phyloP scores from a whole-genome alignment of 352 stramenopile species.

The Aphanomyces invadans region DNA sequence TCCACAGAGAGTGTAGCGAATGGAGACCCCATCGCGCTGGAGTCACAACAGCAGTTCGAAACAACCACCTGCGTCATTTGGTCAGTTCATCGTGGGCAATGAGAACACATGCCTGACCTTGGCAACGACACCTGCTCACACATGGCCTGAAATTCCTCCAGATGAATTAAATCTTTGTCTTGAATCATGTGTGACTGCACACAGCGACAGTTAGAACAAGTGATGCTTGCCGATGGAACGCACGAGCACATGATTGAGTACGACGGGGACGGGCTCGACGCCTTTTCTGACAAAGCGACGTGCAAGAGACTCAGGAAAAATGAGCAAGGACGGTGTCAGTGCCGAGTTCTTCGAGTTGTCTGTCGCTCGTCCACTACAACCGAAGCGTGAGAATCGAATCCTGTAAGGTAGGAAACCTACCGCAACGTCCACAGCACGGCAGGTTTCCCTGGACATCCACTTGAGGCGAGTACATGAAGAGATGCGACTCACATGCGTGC shows the following conservation, averaged over 20 bases:
- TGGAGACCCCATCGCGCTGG: conserved; percentile 12
- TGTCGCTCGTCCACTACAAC: neutral
- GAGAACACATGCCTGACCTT: too few relatives aligned
- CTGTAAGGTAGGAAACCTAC: neutral
- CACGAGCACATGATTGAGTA: conserved; percentile 16
- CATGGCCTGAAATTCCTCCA: conserved; percentile 1
- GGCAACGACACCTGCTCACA: neutral
- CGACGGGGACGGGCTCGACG: conserved; percentile 14
- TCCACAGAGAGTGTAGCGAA: neutral
- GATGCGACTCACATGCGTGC: conserved; percentile 8
- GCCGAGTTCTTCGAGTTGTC: neutral
- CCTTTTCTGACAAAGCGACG: conserved; percentile 11
- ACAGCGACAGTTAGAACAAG: neutral
- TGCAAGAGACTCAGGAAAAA: neutral
- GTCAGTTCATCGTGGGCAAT: too few relatives aligned
- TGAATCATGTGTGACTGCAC: neutral
- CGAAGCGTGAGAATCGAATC: neutral
- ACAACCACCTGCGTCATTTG: conserved; percentile 4
- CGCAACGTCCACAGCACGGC: conserved; percentile 13
- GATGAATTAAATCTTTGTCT: neutral
- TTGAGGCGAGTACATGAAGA: neutral
- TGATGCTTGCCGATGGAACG: neutral
- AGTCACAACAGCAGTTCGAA: neutral
- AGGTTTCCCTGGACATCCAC: conserved; percentile 5
- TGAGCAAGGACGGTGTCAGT: conserved; percentile 1